phyloP scores from a whole-genome alignment of 495 filamentous ascomycete species.

The Monascus purpureus region DNA sequence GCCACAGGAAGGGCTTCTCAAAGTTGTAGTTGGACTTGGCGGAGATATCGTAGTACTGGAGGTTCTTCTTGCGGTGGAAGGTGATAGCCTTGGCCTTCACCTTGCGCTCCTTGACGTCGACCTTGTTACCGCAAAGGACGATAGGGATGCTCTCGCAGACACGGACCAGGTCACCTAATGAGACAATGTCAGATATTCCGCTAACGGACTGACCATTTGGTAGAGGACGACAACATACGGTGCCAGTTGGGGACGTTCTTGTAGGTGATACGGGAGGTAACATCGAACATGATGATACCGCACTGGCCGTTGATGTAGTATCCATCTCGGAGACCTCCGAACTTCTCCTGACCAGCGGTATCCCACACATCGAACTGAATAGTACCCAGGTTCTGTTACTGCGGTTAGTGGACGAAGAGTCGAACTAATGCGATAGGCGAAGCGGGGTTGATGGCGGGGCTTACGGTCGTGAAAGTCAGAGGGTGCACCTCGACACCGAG shows the following conservation, averaged over 20 bases:
- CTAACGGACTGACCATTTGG: background rate
- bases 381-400: slow-evolving; percentile 68
- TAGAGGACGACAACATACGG: slow-evolving; percentile 49
- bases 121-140: slow-evolving; percentile 98
- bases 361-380: slow-evolving; percentile 99
- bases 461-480: slow-evolving; percentile 83
- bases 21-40: slow-evolving; percentile 99
- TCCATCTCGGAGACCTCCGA: slow-evolving; percentile 97
- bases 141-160: slow-evolving; percentile 99
- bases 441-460: slow-evolving; percentile 31
- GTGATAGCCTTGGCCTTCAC: slow-evolving; percentile 99
- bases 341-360: slow-evolving; percentile 99
- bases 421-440: slow-evolving; percentile 7
- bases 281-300: slow-evolving; percentile 99
- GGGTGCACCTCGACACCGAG: slow-evolving; percentile 99
- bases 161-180: slow-evolving; percentile 89
- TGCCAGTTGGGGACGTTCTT: slow-evolving; percentile 99
- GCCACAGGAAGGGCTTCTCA: slow-evolving; percentile 99
- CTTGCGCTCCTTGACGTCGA: slow-evolving; percentile 99
- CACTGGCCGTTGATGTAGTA: slow-evolving; percentile 99
- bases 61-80: slow-evolving; percentile 99
- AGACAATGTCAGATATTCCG: slow-evolving; percentile 5
- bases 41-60: slow-evolving; percentile 99
- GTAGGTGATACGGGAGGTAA: slow-evolving; percentile 99
- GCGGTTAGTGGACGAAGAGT: slow-evolving; percentile 24